Conservation (phyloP, 2,329 filamentous ascomycete genomes). For the Cryphonectria parasitica region DNA sequence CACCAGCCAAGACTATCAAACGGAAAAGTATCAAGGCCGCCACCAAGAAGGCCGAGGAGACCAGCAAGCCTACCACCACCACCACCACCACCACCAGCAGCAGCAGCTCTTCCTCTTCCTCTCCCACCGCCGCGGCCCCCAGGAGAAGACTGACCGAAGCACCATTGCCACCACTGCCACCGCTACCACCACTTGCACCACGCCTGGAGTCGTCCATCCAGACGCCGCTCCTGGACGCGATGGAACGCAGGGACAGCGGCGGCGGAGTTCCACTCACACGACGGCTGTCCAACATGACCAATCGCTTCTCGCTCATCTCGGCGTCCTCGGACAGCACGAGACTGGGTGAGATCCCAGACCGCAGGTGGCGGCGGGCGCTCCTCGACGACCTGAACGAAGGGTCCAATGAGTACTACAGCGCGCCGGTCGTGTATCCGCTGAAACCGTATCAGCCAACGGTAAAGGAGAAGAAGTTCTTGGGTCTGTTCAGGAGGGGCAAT, state of each 20-base stretch:
- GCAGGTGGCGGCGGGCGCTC: slow-evolving; percentile 33
- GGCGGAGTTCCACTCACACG: not conserved
- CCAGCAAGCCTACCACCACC: not conserved
- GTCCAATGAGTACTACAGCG: slow-evolving; percentile 38
- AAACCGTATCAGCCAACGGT: slow-evolving; percentile 36
- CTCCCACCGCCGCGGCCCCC: not conserved
- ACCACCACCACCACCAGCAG: too few species aligned
- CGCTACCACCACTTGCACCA: slow-evolving; percentile 3
- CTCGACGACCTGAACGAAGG: slow-evolving; percentile 25
- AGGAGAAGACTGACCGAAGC: not conserved
- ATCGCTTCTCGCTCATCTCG: slow-evolving; percentile 39
- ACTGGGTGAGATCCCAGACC: slow-evolving; percentile 41
- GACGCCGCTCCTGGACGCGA: slow-evolving; percentile 24
- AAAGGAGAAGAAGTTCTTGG: slow-evolving; percentile 36
- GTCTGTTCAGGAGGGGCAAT: slow-evolving; percentile 34
- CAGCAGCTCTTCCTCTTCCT: too few species aligned
- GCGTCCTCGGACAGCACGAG: slow-evolving; percentile 41
- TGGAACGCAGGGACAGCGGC: slow-evolving; percentile 6
- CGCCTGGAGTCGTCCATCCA: slow-evolving; percentile 9
- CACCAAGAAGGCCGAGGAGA: not conserved
- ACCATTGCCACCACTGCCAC: not conserved
- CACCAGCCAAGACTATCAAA: not conserved
- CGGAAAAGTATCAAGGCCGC: slow-evolving; percentile 2
- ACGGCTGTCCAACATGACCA: slow-evolving; percentile 22
- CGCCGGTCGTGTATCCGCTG: slow-evolving; percentile 39